These are phyloP conservation scores for Alternaria atra DNA, from an alignment of 2,329 filamentous ascomycete species.

Conservation along the genomic window DNA sequence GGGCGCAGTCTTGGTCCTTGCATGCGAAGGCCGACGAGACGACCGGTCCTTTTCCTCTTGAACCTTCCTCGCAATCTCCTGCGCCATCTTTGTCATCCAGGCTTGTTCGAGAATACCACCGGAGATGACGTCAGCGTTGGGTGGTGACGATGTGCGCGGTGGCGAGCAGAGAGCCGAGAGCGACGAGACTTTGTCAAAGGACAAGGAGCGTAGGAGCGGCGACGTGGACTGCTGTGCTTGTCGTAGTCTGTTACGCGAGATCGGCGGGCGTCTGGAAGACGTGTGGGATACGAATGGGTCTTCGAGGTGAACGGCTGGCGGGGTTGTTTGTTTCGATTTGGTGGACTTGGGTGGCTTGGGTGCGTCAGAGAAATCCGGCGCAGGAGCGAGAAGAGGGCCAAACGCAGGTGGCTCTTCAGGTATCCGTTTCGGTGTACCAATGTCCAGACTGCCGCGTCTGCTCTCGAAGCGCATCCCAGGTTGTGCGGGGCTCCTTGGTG, in stretches of 20 bases:
- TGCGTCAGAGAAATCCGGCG: conserved; percentile 39
- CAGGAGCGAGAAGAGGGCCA: conserved; percentile 36
- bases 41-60: conserved; percentile 78
- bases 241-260: conserved; percentile 42
- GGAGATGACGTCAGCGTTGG: conserved; percentile 34
- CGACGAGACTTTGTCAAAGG: conserved; percentile 42
- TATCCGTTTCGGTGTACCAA: conserved; percentile 36
- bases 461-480: conserved; percentile 35
- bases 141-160: conserved; percentile 32
- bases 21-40: conserved; percentile 16
- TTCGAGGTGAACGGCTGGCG: conserved; percentile 14
- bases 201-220: conserved; percentile 48
- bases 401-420: conserved; percentile 23
- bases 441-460: conserved; percentile 36
- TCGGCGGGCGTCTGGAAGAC: conserved; percentile 37
- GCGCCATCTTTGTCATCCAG: conserved; percentile 93
- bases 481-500: conserved; percentile 41
- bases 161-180: conserved; percentile 40
- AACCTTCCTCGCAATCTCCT: conserved; percentile 86
- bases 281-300: conserved; percentile 21
- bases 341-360: conserved; percentile 36
- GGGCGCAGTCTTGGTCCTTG: conserved; percentile 17
- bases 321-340: conserved; percentile 30
- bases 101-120: conserved; percentile 76
- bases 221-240: conserved; percentile 46